phyloP scores from a whole-genome alignment of 768 basidiomycete species.

The Mycena olivaceomarginata region DNA sequence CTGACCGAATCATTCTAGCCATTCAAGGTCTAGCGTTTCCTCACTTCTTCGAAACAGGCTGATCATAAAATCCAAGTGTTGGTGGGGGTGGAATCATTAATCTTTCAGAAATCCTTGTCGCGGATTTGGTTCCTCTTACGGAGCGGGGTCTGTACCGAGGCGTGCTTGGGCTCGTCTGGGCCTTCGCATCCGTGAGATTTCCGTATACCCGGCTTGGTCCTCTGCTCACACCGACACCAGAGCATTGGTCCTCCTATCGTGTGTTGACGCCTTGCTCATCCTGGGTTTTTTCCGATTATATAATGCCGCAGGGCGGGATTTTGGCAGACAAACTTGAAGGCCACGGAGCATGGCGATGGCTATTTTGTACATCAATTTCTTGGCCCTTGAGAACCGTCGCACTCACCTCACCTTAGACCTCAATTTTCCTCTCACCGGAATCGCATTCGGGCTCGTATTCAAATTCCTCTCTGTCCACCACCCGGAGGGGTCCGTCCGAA shows the following conservation, averaged over 20 bases:
- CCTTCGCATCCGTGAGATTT: constrained; percentile 53
- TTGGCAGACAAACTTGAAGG: no score
- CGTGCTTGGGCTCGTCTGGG: constrained; percentile 55
- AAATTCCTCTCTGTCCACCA: constrained; percentile 51
- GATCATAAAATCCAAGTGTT: constrained; percentile 41
- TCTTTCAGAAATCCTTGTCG: constrained; percentile 60
- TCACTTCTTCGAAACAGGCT: background rate
- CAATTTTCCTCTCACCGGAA: constrained; percentile 56
- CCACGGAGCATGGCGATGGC: no score
- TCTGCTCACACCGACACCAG: no score
- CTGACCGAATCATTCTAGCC: constrained; percentile 4
- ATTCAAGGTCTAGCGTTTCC: constrained; percentile 48
- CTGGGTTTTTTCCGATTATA: no score
- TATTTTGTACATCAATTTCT: constrained; percentile 49
- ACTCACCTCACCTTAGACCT: constrained; percentile 48
- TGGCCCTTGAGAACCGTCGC: background rate
- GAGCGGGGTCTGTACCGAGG: constrained; percentile 61
- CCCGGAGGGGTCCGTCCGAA: constrained; percentile 50
- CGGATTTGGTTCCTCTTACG: constrained; percentile 63
- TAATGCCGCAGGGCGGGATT: no score
- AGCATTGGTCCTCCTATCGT: no score
- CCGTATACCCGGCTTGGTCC: background rate
- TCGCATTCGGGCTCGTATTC: constrained; percentile 44
- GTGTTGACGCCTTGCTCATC: no score
- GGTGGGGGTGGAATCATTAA: constrained; percentile 59